Evolutionary conservation across 768 basidiomycete species (phyloP), one percentile per base, ranked within the genome.

Genomic region (Leucosporidium creatinivorum): DNA sequence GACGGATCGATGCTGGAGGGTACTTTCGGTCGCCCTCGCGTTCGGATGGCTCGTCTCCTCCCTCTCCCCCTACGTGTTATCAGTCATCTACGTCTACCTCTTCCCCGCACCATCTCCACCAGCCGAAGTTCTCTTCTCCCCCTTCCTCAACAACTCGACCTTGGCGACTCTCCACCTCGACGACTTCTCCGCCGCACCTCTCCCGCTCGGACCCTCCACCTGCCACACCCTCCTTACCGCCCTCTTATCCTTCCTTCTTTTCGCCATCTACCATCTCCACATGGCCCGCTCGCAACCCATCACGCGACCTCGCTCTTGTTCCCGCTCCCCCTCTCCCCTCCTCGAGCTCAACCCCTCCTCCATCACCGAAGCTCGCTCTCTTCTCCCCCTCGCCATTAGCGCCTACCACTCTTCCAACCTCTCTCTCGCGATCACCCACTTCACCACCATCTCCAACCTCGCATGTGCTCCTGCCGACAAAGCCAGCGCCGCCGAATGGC

Each of bases 341-440:
- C 39, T 55, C 51, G 66, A 70, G 31, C 50, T 67, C 19, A 63
- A 67, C 69, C 62, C 63, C 18, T 51, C 33, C 26, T 66, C 44
- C 18, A 23, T 67, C 30, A 60, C 65, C 36, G 0, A 19, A 1
- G 66, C 66, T 0, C 62, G 63, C 3, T 15, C 19, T 2, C 62
- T 61, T 31, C 61, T 70, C 33, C 19, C 56, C 3, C 5, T 44
- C 26, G 69, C 63, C 10, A 26, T 49, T 12, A 5, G 1, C 13
- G 31, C 36, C 1, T 68, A 65, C 58, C 4, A 19, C 9, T 4
- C 33, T 1, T 5, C n/a, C 9, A 50, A 23, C 13, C 50, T 58
- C 60, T 13, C 25, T 23, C 23, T 19, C 33, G 66, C 69, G 7
- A 33, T 19, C 25, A 18, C 49, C 12, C 44, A 59, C 2, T 63